A percentile compares a stretch with the other conserved stretches of the same genome.
Evolutionary conservation across 2,329 filamentous ascomycete species (phyloP).

Genomic region (Elsinoe batatas): DNA sequence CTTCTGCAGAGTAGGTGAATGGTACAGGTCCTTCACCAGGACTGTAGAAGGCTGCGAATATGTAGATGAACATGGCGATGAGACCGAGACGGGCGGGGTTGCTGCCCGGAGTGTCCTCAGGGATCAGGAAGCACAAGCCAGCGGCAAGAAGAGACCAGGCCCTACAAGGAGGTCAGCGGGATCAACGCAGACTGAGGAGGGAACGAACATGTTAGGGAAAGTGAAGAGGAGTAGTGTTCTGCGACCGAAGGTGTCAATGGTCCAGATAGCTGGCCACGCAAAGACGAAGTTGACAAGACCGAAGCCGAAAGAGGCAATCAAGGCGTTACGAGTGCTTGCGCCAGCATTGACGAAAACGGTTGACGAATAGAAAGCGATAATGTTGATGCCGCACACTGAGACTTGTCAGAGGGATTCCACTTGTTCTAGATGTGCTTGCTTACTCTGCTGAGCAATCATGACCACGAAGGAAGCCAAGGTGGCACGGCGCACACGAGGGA

Average conservation of each 20-base stretch:
- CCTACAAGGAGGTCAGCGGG: neutral
- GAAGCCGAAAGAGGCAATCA: slow-evolving; percentile 35
- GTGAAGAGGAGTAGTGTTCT: slow-evolving; percentile 38
- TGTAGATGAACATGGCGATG: slow-evolving; percentile 24
- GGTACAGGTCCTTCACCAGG: slow-evolving; percentile 37
- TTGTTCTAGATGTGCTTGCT: neutral
- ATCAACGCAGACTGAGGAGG: neutral
- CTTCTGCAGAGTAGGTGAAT: slow-evolving; percentile 31
- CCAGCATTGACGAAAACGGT: slow-evolving; percentile 30
- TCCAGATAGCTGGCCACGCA: slow-evolving; percentile 37
- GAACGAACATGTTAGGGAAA: slow-evolving; percentile 38
- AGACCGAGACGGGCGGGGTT: slow-evolving; percentile 21
- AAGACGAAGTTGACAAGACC: slow-evolving; percentile 38
- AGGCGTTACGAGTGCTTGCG: slow-evolving; percentile 28
- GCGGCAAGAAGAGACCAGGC: slow-evolving; percentile 38
- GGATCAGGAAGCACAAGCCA: slow-evolving; percentile 39
- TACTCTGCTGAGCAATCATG: slow-evolving; percentile 46
- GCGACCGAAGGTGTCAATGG: slow-evolving; percentile 38
- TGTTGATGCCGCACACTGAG: slow-evolving; percentile 17
- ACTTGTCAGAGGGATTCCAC: neutral
- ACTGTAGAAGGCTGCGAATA: slow-evolving; percentile 35
- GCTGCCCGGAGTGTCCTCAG: slow-evolving; percentile 1
- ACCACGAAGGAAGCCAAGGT: slow-evolving; percentile 67
- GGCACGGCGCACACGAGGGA: slow-evolving; percentile 60
- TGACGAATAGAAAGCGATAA: slow-evolving; percentile 31